Percentiles rank a stretch among this genome's conserved stretches.
phyloP scores from a whole-genome alignment of 2,329 filamentous ascomycete species.

The Colletotrichum noveboracense region DNA sequence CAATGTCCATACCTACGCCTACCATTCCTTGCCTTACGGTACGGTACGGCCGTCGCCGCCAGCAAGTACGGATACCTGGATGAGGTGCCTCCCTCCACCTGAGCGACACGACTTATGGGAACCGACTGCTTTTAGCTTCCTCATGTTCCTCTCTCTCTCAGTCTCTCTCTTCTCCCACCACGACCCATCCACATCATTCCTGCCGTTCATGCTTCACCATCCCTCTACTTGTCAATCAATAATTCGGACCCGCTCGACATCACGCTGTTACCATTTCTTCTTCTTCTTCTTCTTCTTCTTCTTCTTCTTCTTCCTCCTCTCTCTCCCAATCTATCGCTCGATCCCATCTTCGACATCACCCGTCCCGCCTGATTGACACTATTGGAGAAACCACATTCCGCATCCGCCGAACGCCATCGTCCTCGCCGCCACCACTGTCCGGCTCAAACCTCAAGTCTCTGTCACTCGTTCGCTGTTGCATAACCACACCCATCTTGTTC shows the following conservation, averaged over 20 bases:
- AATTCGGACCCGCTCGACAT: background rate
- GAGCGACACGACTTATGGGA: background rate
- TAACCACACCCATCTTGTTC: background rate
- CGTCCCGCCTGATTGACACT: background rate
- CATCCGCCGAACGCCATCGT: background rate
- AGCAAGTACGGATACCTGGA: background rate
- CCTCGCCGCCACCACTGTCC: background rate
- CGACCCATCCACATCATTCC: constrained; percentile 7
- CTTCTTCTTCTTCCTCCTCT: background rate
- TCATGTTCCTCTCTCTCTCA: constrained; percentile 4
- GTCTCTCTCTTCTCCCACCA: background rate
- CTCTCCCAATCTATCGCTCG: background rate
- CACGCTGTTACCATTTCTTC: background rate
- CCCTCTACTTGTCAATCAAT: background rate
- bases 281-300: background rate
- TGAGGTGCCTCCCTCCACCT: background rate
- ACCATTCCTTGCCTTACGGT: background rate
- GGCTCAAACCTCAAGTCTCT: background rate
- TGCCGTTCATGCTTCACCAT: constrained; percentile 13
- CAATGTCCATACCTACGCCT: background rate
- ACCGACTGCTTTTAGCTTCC: constrained; percentile 8
- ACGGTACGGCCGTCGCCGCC: background rate
- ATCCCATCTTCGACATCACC: background rate
- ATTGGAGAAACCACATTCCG: background rate
- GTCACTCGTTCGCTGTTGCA: background rate